These are phyloP conservation scores for Pythium aphanidermatum DNA, from an alignment of 352 stramenopile genomes.

Conservation along the genomic window DNA sequence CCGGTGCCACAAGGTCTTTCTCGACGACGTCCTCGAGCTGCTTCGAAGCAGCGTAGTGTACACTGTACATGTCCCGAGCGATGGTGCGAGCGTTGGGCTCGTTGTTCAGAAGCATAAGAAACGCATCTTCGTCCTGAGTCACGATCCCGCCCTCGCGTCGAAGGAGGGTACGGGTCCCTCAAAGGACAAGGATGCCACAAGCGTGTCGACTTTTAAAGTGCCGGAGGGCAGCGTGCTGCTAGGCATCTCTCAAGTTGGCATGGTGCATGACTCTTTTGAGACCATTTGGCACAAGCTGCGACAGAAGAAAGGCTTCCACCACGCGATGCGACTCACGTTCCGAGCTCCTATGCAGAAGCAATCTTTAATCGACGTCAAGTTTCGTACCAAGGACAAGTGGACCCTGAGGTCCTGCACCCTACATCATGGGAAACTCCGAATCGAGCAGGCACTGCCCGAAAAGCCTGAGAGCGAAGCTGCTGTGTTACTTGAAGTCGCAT, in stretches of 20 bases:
- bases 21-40: conserved; percentile 38
- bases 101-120: conserved; percentile 57
- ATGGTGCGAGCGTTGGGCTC: conserved; percentile 22
- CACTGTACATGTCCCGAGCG: conserved; percentile 25
- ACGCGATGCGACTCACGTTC: conserved; percentile 48
- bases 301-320: conserved; percentile 43
- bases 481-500: conserved; percentile 22
- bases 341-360: conserved; percentile 37
- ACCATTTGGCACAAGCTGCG: conserved; percentile 62
- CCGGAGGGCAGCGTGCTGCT: conserved; percentile 53
- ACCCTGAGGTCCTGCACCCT: conserved; percentile 25
- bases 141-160: conserved; percentile 24
- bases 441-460: conserved; percentile 14
- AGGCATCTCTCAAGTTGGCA: conserved; percentile 48
- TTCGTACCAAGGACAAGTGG: conserved; percentile 34
- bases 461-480: background rate
- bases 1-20: conserved; percentile 43
- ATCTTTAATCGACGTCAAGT: conserved; percentile 28
- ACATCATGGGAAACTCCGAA: conserved; percentile 26
- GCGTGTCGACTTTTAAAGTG: conserved; percentile 12
- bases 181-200: background rate
- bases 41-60: conserved; percentile 48
- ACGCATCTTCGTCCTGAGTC: conserved; percentile 54
- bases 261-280: conserved; percentile 58
- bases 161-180: background rate